Evolutionary conservation across 208 protist genomes (phyloP), one percentile per base, ranked within the genome.

Genomic region (Trypanosomatidae sp.): DNA sequence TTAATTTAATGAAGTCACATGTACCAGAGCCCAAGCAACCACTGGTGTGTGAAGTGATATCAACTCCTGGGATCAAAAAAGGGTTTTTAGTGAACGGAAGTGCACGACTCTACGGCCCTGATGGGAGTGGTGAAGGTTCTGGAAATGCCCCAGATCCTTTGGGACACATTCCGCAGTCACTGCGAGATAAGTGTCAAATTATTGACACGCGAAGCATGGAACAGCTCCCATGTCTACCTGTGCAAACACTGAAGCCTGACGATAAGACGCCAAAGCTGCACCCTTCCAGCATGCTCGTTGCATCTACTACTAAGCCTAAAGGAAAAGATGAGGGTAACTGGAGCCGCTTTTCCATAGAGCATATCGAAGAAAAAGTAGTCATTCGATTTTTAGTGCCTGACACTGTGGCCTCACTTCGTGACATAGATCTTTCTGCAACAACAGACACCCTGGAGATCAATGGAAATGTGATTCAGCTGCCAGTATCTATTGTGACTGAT

Each of bases 141-240:
- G 80, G 81, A 13, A 89, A 86, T 28, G n/a, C 67, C 0, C 68
- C 69, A 33, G 92, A 96, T 74, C 83, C 83, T 7, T 74, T 96
- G 19, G 71, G 72, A 15, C 92, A 96, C 73, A 84, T 96, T 64
- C 92, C 92, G 49, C 73, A 86, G 50, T 87, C 82, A 8, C 75
- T 96, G 58, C 75, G 88, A 13, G 89, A 84, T 9, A 91, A 78
- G 43, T 96, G 92, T 79, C 82, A 90, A 62, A 85, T 96, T 56
- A 80, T 96, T 47, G 90, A 96, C 71, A 90, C 81, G 1, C 74
- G 86, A 30, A 50, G 83, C 43, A 30, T 80, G 60, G 62, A n/a
- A 6, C 25, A 60, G 50, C 19, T 47, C 15, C 58, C 33, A 25
- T 19, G 4, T 65, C 2, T 44, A 2, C 36, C 60, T 44, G 8